phyloP scores from a whole-genome alignment of 495 filamentous ascomycete genomes.

The Penicillium mononematosum region DNA sequence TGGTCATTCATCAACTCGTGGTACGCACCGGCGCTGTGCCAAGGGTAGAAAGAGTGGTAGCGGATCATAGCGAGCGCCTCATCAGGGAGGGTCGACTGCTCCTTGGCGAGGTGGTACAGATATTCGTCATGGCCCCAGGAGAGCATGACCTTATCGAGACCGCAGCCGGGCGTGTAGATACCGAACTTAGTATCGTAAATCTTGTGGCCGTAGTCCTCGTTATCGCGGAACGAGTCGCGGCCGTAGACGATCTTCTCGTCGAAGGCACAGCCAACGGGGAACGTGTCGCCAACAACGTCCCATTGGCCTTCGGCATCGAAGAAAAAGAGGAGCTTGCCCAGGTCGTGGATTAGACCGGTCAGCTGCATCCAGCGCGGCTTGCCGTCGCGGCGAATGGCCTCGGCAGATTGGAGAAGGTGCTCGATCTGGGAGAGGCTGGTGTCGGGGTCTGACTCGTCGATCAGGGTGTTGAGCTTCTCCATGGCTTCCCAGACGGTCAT shows the following conservation, averaged over 20 bases:
- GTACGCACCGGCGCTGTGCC: constrained; percentile 80
- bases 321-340: constrained; percentile 86
- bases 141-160: constrained; percentile 80
- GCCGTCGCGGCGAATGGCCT: constrained; percentile 82
- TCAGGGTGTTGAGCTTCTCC: constrained; percentile 82
- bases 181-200: constrained; percentile 72
- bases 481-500: constrained; percentile 90
- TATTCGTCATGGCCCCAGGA: constrained; percentile 94
- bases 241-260: constrained; percentile 73
- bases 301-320: constrained; percentile 80
- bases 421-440: constrained; percentile 84
- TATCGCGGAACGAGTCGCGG: constrained; percentile 66
- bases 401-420: constrained; percentile 80
- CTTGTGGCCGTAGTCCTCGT: constrained; percentile 64
- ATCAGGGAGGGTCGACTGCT: constrained; percentile 70
- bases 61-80: constrained; percentile 89
- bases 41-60: constrained; percentile 88
- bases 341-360: constrained; percentile 83
- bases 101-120: constrained; percentile 77
- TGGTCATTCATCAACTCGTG: constrained; percentile 76
- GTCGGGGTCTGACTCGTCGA: constrained; percentile 88
- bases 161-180: constrained; percentile 74
- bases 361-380: constrained; percentile 94
- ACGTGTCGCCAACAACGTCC: constrained; percentile 91
- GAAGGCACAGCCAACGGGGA: constrained; percentile 85